phyloP scores from a whole-genome alignment of 768 basidiomycete genomes.

The Tylopilus felleus region DNA sequence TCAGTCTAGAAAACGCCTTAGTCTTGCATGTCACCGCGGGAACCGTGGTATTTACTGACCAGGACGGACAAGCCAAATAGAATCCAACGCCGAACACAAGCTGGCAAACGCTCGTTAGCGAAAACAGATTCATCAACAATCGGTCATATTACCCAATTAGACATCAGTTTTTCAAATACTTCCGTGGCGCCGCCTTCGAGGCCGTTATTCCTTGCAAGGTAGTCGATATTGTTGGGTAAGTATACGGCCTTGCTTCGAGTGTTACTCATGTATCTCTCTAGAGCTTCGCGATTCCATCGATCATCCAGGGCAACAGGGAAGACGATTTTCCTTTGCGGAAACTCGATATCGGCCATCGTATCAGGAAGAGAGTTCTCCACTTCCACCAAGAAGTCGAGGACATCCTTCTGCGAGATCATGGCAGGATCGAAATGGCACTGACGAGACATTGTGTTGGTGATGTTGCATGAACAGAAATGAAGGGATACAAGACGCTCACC shows the following conservation, averaged over 20 bases:
- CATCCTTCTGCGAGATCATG: slow-evolving; percentile 38
- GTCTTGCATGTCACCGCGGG: neutral
- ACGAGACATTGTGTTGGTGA: neutral
- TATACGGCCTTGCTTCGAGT: slow-evolving; percentile 29
- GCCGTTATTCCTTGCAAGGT: no score
- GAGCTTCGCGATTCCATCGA: slow-evolving; percentile 38
- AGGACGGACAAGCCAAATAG: slow-evolving; percentile 63
- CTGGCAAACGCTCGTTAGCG: slow-evolving; percentile 31
- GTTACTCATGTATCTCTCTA: slow-evolving; percentile 54
- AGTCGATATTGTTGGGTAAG: no score
- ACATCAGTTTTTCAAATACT: no score
- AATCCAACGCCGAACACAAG: slow-evolving; percentile 63
- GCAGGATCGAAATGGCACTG: slow-evolving; percentile 51
- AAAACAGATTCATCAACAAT: neutral
- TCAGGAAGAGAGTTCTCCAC: slow-evolving; percentile 33
- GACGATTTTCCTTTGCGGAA: slow-evolving; percentile 51
- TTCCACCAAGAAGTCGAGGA: slow-evolving; percentile 42
- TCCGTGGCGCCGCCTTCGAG: no score
- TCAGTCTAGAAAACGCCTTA: slow-evolving; percentile 40
- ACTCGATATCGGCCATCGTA: slow-evolving; percentile 38
- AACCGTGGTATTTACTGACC: slow-evolving; percentile 30
- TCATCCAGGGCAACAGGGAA: slow-evolving; percentile 67
- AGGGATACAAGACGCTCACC: slow-evolving; percentile 35
- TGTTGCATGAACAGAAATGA: slow-evolving; percentile 14
- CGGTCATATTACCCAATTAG: no score